Percentiles rank a stretch among this genome's conserved stretches.
Evolutionary conservation across 176 grass and related monocot species (phyloP).

Genomic region (Triticum dicoccoides): DNA sequence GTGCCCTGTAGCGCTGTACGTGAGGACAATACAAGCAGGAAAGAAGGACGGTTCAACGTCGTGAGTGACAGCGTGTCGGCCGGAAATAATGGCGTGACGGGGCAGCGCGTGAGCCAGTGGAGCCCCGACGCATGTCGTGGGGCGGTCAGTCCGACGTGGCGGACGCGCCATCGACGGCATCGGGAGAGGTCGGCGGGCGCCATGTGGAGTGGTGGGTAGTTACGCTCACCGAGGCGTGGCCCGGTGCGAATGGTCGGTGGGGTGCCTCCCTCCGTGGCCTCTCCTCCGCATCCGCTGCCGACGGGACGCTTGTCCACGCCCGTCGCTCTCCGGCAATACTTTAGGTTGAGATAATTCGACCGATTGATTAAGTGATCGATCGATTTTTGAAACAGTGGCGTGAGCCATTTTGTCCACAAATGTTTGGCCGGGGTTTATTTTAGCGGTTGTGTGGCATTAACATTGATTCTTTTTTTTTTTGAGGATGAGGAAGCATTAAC

Average conservation of each 20-base stretch:
- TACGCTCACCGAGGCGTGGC: slow-evolving; percentile 20
- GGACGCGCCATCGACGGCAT: not conserved
- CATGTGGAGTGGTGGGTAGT: slow-evolving; percentile 25
- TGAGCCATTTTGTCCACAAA: not conserved
- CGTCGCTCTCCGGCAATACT: not conserved
- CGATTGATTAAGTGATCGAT: not conserved
- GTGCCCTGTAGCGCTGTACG: not conserved
- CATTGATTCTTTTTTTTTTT: not conserved
- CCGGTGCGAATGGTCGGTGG: not conserved
- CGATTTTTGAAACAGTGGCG: not conserved
- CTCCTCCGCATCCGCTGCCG: not conserved
- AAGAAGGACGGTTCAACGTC: not conserved
- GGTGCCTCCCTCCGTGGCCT: slow-evolving; percentile 23
- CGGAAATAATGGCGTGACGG: not conserved
- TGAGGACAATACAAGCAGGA: not conserved
- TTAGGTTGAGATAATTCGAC: not conserved
- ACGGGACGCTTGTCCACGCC: slow-evolving; percentile 24
- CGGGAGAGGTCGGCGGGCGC: slow-evolving; percentile 22
- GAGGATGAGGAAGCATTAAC: too few relatives aligned
- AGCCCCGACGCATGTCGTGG: slow-evolving; percentile 19
- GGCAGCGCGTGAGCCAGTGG: not conserved
- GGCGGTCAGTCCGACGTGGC: slow-evolving; percentile 33
- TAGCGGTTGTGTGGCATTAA: too few relatives aligned
- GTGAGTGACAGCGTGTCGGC: not conserved
- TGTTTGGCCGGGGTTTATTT: not conserved